Evolutionary conservation across 495 filamentous ascomycete genomes (phyloP), one percentile per base, ranked within the genome.

Genomic region (Daldinia caldariorum): DNA sequence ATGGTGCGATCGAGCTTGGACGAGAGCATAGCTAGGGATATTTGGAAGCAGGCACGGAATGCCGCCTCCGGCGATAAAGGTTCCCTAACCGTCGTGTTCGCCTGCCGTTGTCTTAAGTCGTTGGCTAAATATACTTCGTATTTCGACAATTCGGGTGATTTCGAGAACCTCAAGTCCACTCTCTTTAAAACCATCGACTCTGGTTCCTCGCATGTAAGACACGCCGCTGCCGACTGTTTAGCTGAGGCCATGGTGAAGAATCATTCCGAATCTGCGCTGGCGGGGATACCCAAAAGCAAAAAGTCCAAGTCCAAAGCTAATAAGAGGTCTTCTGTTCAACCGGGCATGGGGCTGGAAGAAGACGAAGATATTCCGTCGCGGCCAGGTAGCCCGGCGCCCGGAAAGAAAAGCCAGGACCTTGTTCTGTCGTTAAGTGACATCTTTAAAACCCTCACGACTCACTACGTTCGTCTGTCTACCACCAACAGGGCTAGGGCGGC

Each of bases 131-230:
- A 82, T 56, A 97, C 94, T 0, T 80, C 84, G 0, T 94, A 89
- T 71, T 97, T 97, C 74, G 91, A 95, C 68, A 96, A 95, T 74
- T 86, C 89, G n/a, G 89, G 84, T 77, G 96, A 99, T 74, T 97
- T 95, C 72, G 95, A 98, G 56, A 92, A 88, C 60, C 79, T 98
- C 22, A 92, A 91, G 69, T 88, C 85, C 7, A 84, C 89, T 0
- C 81, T 96, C 34, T 94, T 91, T 84, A 97, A 96, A 79, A 85
- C 89, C 3, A 89, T 96, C 62, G 95, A 99, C 57, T 94, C 89
- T 47, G 77, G 89, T 2, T 89, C 88, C 39, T 80, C 91, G 2
- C 80, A 86, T 18, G 92, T 95, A 32, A 86, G 95, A 62, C 89
- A 92, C 79, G 91, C 94, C 8, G 92, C 93, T n/a, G 94, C 94